Base-by-base conservation (phyloP, 257 asterid species). In the Jaltomata sinuosa region DNA sequence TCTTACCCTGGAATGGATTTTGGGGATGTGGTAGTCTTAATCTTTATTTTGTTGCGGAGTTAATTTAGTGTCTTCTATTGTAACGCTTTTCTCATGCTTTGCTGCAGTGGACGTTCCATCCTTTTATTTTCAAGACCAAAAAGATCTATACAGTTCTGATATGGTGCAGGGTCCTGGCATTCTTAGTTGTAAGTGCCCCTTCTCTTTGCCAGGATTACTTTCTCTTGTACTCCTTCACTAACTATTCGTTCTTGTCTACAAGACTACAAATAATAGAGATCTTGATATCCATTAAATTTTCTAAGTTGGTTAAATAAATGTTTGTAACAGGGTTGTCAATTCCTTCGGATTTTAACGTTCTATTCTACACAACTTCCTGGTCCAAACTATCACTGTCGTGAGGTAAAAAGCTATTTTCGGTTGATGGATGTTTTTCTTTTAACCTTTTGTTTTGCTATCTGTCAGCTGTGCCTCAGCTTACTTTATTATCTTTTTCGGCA, bases 281-380 rank as follows among this genome's bases (percentile, higher is more conserved):
- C 62, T 47, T 8, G 81, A 55, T 27, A 54, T 76, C 38, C 31
- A 19, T 55, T 27, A 29, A 34, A 31, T 59, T n/a, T 25, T 84
- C 25, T 19, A 61, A 55, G 80, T 64, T 72, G 68, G 82, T 84
- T 18, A 57, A 76, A n/a, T 57, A 62, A 36, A 12, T 84, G 83
- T 82, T 59, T 87, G 81, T 11, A 42, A 67, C 92, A 96, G 99
- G 98, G 94, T 79, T 93, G 97, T 84, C 99, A 96, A 87, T 64
- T 91, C 86, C 98, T 96, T 79, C 97, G 99, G 83, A 91, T 94
- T 87, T 74, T 96, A 40, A 94, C 98, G 9, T 96, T 96, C 91
- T 96, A 96, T 87, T 96, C 99, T 64, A 96, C 99, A 79, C 99
- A 94, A 82, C 97, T 96, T 59, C 98, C 99, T 2, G 99, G 99